Evolutionary conservation across 164 flowering plant genomes (phyloP), one percentile per base, ranked within the genome.

Genomic region (Kingdonia uniflora): DNA sequence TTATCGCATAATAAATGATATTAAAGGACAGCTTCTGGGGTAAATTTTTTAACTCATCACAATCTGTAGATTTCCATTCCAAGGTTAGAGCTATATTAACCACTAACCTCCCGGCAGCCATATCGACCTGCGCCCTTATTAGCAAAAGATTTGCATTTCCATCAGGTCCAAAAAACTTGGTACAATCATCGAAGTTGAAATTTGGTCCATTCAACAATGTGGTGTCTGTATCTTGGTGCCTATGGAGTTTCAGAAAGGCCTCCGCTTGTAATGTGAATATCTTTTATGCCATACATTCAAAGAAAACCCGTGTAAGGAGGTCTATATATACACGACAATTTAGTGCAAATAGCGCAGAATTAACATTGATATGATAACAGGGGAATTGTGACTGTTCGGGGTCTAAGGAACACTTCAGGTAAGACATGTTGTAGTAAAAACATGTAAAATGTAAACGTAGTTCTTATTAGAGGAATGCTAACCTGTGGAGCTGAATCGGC

Each of bases 401-500:
- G 8, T 29, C 35, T 29, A 29, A 29, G 8, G 6, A 29, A 29
- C 35, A 4, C 6, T 8, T 3, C 35, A 29, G 35, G 35, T 29
- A 29, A 8, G 35, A 29, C 35, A 29, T 8, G 8, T 3, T 29
- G 35, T 29, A 8, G 6, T 29, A 29, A 29, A 3, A 29, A n/a
- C n/a, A n/a, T n/a, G n/a, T n/a, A 3, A 29, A 29, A 29, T 29
- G 35, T 23, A 46, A 46, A 20, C 5, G 20, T 15, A 16, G 14
- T 4, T 46, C 2, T 10, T 46, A 1, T 22, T 19, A 21, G 14
- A 15, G 24, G 1, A 46, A 26, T 41, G 15, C 16, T 12, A 14
- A 86, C 97, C 89, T 74, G 75, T 38, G 84, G 85, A 44, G 97
- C 76, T 39, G 92, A 80, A 69, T 87, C 87, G 14, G 88, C 90